Evolutionary conservation across 2,329 filamentous ascomycete genomes (phyloP).

Genomic region (Aspergillus neoniger): DNA sequence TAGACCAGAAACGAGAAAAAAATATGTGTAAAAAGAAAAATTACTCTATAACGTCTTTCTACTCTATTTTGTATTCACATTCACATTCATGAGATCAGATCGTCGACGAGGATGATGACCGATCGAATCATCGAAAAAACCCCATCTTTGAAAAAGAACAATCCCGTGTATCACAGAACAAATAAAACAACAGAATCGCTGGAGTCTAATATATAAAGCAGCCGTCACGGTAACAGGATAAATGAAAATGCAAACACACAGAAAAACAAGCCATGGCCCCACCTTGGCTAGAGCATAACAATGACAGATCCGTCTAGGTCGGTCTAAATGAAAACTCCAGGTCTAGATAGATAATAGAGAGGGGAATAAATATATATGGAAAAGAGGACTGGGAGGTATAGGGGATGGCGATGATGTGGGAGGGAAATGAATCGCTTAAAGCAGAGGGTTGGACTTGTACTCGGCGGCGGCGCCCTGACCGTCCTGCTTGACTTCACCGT

Average conservation of each 20-base stretch:
- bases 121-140: not conserved
- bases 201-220: conserved; percentile 21
- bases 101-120: not conserved
- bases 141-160: conserved; percentile 1
- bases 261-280: not conserved
- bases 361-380: not conserved
- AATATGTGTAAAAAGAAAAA: not conserved
- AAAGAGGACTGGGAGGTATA: not conserved
- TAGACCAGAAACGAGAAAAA: not conserved
- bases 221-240: conserved; percentile 5
- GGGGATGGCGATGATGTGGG: not conserved
- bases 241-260: not conserved
- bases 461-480: conserved; percentile 50
- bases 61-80: conserved; percentile 12
- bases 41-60: conserved; percentile 11
- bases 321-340: not conserved
- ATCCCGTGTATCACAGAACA: conserved; percentile 9
- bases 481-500: not conserved
- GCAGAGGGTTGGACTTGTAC: conserved; percentile 65
- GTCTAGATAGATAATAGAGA: not conserved
- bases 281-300: too few species aligned
- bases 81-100: not conserved
- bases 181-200: conserved; percentile 17
- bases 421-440: conserved; percentile 46
- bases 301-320: not conserved